Percentiles rank a stretch among this genome's conserved stretches.
Evolutionary conservation across 768 basidiomycete genomes (phyloP).

Genomic region (Sarcomyxa edulis): DNA sequence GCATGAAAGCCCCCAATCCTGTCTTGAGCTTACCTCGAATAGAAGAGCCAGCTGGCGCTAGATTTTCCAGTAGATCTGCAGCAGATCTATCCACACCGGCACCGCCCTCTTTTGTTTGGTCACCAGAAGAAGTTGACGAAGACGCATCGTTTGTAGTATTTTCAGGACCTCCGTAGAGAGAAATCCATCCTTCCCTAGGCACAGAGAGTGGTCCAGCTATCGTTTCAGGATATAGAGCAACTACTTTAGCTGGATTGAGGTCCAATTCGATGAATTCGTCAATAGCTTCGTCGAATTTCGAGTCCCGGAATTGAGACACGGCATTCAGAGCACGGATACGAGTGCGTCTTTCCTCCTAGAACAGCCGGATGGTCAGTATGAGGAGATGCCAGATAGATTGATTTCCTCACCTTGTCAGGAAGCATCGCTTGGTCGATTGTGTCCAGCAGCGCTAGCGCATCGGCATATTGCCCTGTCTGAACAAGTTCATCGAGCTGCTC

Average conservation of each 20-base stretch:
- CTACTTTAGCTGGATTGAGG: conserved; percentile 89
- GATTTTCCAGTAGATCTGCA: not conserved
- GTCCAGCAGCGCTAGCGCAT: conserved; percentile 78
- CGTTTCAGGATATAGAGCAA: conserved; percentile 80
- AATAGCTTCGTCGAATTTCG: conserved; percentile 73
- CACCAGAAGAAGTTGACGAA: conserved; percentile 19
- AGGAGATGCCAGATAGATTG: not conserved
- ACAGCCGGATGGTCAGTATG: conserved; percentile 4
- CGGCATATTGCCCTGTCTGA: conserved; percentile 56
- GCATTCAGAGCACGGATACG: conserved; percentile 72
- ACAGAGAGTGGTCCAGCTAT: conserved; percentile 77
- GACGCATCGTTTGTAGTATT: conserved; percentile 24
- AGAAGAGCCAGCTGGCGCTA: conserved; percentile 20
- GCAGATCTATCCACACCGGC: conserved; percentile 14
- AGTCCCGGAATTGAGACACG: conserved; percentile 66
- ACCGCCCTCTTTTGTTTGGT: conserved; percentile 11
- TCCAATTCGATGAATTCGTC: conserved; percentile 86
- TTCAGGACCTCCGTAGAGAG: conserved; percentile 81
- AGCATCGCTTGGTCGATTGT: conserved; percentile 54
- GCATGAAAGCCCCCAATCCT: conserved; percentile 49
- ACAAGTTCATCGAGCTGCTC: conserved; percentile 86
- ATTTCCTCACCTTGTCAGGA: conserved; percentile 66
- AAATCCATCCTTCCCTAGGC: conserved; percentile 69
- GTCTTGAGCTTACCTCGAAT: conserved; percentile 49
- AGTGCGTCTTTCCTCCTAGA: conserved; percentile 48